These are phyloP conservation scores for Cladobotryum mycophilum DNA, from an alignment of 2,329 filamentous ascomycete genomes.

Conservation along the genomic window DNA sequence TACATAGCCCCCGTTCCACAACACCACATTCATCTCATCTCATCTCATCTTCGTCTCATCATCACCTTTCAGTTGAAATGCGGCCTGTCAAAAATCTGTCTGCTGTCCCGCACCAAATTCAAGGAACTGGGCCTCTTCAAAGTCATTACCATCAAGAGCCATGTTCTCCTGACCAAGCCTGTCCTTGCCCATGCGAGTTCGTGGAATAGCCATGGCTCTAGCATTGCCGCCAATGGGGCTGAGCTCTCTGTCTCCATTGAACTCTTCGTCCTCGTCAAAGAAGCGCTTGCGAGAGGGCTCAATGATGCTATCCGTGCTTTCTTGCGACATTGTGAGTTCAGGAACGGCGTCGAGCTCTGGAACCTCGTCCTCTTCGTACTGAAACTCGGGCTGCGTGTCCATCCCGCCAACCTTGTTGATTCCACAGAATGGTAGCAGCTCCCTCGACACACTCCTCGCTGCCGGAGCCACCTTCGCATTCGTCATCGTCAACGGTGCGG, in stretches of 20 bases:
- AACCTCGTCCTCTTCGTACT: constrained; percentile 21
- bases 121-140: constrained; percentile 63
- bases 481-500: neutral
- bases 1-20: neutral
- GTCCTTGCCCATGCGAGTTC: constrained; percentile 20
- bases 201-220: constrained; percentile 45
- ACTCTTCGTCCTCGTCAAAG: constrained; percentile 39
- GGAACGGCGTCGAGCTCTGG: constrained; percentile 37
- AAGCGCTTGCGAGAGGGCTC: constrained; percentile 41
- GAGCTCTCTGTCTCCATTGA: constrained; percentile 29
- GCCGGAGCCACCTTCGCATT: constrained; percentile 3
- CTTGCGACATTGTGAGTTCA: constrained; percentile 49
- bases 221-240: constrained; percentile 31
- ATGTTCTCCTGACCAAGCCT: constrained; percentile 42
- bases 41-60: neutral
- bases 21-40: neutral
- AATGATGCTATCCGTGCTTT: constrained; percentile 38
- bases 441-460: constrained; percentile 37
- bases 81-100: constrained; percentile 25
- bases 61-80: neutral
- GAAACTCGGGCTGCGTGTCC: constrained; percentile 48
- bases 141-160: constrained; percentile 44
- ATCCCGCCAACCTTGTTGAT: constrained; percentile 69
- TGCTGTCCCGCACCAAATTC: constrained; percentile 39
- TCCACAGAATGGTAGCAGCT: constrained; percentile 75